Evolutionary conservation across 176 grass and related monocot species (phyloP), one percentile per base, ranked within the genome.

Genomic region (Triticum timopheevii): DNA sequence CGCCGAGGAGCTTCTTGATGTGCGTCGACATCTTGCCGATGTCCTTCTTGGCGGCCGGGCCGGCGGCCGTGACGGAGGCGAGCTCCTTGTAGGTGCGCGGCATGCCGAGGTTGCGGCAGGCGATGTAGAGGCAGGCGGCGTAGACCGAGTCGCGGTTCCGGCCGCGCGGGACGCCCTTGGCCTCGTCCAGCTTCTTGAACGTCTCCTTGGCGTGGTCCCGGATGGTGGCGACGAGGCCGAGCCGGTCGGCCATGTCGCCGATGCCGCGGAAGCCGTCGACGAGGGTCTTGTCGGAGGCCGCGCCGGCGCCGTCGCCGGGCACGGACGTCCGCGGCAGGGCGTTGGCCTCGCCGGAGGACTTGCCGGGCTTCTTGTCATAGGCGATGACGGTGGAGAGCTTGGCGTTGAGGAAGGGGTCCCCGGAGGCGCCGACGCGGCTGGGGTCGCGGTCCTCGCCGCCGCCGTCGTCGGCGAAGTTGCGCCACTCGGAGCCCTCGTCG

Each of bases 401-500:
- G 67, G 13, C 16, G 13, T 76, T 44, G 31, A 93, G 88, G 50
- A 93, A 84, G 31, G 92, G 86, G 86, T 93, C 89, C 79, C 7
- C 47, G 36, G 73, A 15, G 12, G 61, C 68, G 83, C 92, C 92
- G 49, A 93, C 86, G 79, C 92, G 92, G 83, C 86, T 82, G 36
- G 87, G 87, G 87, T 89, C 87, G 74, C 83, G 86, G 79, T 90
- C 92, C 11, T 90, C 86, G 49, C 78, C 82, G 23, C 79, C 74
- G 38, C 66, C 83, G 45, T 84, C 92, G 83, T 88, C 65, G 13
- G 74, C 74, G 68, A 93, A 90, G 88, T n/a, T 90, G 66, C 92
- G 88, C 92, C 92, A 93, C 88, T 93, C 92, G 79, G 74, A 83
- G 61, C 82, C 76, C 88, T 92, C 91, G 83, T 92, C 87, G 84